Evolutionary conservation across 2,329 filamentous ascomycete species (phyloP).

Genomic region (Penicillium carneum): DNA sequence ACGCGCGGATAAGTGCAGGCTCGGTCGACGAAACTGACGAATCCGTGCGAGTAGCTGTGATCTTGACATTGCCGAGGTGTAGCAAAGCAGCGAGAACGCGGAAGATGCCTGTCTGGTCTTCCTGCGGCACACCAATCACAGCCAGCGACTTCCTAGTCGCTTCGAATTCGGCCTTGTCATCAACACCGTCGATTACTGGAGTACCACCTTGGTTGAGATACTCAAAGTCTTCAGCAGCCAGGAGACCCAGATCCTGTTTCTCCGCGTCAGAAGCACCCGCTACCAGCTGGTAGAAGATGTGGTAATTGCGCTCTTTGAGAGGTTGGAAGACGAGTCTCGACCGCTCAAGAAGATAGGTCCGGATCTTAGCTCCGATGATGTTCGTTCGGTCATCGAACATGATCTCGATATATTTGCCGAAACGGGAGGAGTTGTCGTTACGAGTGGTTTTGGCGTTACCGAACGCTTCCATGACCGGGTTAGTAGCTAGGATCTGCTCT

Average conservation of each 20-base stretch:
- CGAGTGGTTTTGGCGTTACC: slow-evolving; percentile 99
- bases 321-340: slow-evolving; percentile 97
- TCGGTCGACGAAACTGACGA: slow-evolving; percentile 82
- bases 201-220: slow-evolving; percentile 95
- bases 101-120: slow-evolving; percentile 85
- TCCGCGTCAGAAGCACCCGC: slow-evolving; percentile 88
- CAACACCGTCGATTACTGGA: slow-evolving; percentile 89
- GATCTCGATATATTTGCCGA: slow-evolving; percentile 99
- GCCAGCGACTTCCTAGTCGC: slow-evolving; percentile 84
- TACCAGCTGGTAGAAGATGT: slow-evolving; percentile 97
- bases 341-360: slow-evolving; percentile 92
- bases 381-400: slow-evolving; percentile 96
- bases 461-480: slow-evolving; percentile 99
- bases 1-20: slow-evolving; percentile 80
- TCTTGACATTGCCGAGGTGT: slow-evolving; percentile 96
- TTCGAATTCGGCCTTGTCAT: slow-evolving; percentile 92
- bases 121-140: slow-evolving; percentile 80
- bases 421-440: slow-evolving; percentile 98
- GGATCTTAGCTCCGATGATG: slow-evolving; percentile 96
- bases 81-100: slow-evolving; percentile 86
- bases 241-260: slow-evolving; percentile 77
- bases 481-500: slow-evolving; percentile 96
- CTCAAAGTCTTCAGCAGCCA: slow-evolving; percentile 88
- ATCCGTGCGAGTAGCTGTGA: slow-evolving; percentile 86
- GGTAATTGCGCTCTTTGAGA: slow-evolving; percentile 96